Percentiles rank a stretch among this genome's conserved stretches.
These are phyloP conservation scores for Scenedesmus sp. DNA, from an alignment of 163 green algal genomes.

Conservation along the genomic window DNA sequence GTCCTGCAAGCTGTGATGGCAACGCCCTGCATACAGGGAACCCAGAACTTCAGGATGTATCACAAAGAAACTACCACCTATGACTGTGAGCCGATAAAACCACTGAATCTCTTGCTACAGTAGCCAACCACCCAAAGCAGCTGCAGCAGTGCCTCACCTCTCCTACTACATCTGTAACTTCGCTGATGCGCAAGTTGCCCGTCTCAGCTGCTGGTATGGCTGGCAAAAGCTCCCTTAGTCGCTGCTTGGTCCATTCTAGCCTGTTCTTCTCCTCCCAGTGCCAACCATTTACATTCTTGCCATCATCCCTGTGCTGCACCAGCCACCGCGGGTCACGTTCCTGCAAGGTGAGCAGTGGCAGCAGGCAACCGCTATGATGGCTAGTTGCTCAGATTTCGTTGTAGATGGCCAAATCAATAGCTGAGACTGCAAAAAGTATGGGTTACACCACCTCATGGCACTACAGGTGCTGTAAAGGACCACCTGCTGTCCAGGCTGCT, in stretches of 20 bases:
- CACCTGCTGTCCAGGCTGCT: not conserved
- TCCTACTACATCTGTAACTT: slow-evolving; percentile 73
- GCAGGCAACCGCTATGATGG: not conserved
- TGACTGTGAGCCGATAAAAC: too few species aligned
- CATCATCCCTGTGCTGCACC: slow-evolving; percentile 67
- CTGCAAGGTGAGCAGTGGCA: not conserved
- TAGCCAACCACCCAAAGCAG: not conserved
- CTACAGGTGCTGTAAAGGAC: not conserved
- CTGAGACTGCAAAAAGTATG: not conserved
- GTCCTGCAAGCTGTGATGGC: too few species aligned
- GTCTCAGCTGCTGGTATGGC: slow-evolving; percentile 50
- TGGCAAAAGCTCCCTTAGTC: slow-evolving; percentile 70
- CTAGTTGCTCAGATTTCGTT: too few species aligned
- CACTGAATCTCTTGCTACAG: too few species aligned
- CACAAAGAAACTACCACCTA: too few species aligned
- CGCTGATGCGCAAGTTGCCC: slow-evolving; percentile 57
- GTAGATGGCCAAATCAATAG: too few species aligned
- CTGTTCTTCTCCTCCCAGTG: slow-evolving; percentile 80
- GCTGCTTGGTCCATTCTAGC: slow-evolving; percentile 71
- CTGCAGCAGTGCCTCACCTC: slow-evolving; percentile 65
- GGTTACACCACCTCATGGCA: not conserved
- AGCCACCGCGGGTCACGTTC: slow-evolving; percentile 70
- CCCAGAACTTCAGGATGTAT: too few species aligned
- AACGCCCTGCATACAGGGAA: too few species aligned
- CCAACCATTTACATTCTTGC: slow-evolving; percentile 75